Base-by-base conservation (phyloP, 805 yeast genomes). In the Wickerhamomyces mucosus region DNA sequence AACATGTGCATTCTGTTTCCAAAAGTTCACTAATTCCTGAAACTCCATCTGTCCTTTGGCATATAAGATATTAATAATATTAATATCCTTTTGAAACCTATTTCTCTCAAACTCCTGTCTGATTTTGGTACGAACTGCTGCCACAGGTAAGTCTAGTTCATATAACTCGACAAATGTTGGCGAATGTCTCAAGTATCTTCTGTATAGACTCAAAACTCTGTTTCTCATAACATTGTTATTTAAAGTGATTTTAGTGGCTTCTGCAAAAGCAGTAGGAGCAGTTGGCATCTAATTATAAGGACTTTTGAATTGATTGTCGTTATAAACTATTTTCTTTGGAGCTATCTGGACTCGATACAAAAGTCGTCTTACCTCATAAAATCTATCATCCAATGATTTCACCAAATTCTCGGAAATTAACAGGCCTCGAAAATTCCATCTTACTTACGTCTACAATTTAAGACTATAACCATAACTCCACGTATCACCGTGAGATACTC, bases 31-130 rank as follows among this genome's bases (percentile, higher is more conserved):
- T 50, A 82, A 67, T 53, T 83, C 94, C 61, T 83, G 95, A 59
- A 75, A 84, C 56, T 84, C 95, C 92, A 81, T 81, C 50, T 81
- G 86, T 6, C 89, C 94, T 62, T 82, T 80, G 61, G 81, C 75
- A 43, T 73, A 72, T 36, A 84, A 63, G 13, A 80, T 68, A 56
- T 83, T 84, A 41, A 69, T 65, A 28, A 78, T 71, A 21, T 72
- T 72, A 42, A 78, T 54, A 49, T 79, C 84, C 32, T 62, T 61
- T 32, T 82, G 84, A 51, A 65, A 83, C 50, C 94, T 68, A 50
- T 83, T 69, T 62, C 94, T 77, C 59, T 84, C 95, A 45, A 84
- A 84, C 58, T 84, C 92, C 58, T 83, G 92, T 68, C 95, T 75
- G 43, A 84, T 69, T 60, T 79, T 81, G 35, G 94, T 81, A 57